Evolutionary conservation across 495 filamentous ascomycete genomes (phyloP), one percentile per base, ranked within the genome.

Genomic region (Aspergillus diversus): DNA sequence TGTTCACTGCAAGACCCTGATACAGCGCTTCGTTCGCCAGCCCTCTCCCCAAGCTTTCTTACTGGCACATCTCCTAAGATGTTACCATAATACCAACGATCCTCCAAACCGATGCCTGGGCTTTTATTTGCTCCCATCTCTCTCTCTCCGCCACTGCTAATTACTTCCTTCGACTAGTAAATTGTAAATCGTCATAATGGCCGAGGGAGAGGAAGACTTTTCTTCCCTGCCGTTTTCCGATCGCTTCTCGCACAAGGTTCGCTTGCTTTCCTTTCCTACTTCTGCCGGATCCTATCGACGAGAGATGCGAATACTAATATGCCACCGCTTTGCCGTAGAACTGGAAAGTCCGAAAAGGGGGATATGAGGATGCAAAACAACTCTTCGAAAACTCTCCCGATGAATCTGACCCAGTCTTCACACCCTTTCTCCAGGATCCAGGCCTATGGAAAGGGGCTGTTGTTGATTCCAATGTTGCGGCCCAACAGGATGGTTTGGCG

Each of bases 261-360:
- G 83, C 69, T 62, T 12, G 46, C 33, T 47, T 9, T 43, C 50
- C 43, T 48, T 12, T 5, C 50, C 7, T 4, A 50, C 55, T 49
- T 59, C 16, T 21, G 17, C 7, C 11, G 21, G 16, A 2, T 11
- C 43, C 17, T 34, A 32, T 50, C 17, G 33, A 34, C 49, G 34
- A 37, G 21, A 31, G 13, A 21, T 21, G 9, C 49, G 11, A 15
- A 57, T 66, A 46, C 74, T 77, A 64, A 81, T 48, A 3, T 12
- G 4, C 21, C 27, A 32, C 48, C 11, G 16, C 33, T 37, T 56
- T n/a, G 33, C 56, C 55, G 39, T 69, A 95, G 89, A 87, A 90
- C 71, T 99, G 95, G 95, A 99, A 99, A 83, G 95, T 95, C 47
- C 85, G 95, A 65, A 99, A 99, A 75, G 85, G 87, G 72, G 95